phyloP scores from a whole-genome alignment of 1,284 basidiomycete species.

The Papiliotrema laurentii region DNA sequence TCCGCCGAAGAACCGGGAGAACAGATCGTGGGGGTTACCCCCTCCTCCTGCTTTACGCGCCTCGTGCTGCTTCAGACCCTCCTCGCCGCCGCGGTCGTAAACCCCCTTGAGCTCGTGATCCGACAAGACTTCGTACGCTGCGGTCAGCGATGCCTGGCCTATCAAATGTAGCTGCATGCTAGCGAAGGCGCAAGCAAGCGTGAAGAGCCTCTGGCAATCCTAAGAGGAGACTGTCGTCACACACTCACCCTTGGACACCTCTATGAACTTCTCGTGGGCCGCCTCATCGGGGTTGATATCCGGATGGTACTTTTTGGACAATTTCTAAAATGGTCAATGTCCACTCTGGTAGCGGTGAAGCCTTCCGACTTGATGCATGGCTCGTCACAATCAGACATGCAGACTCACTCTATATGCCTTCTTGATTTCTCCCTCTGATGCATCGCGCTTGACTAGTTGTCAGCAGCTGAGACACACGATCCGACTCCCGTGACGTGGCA shows the following conservation, averaged over 20 bases:
- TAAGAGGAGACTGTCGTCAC: neutral
- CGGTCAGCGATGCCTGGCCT: neutral
- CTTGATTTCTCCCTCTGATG: slow-evolving; percentile 80
- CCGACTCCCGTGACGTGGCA: slow-evolving; percentile 15
- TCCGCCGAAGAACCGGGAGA: slow-evolving; percentile 83
- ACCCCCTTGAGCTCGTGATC: slow-evolving; percentile 38
- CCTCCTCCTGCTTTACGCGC: slow-evolving; percentile 56
- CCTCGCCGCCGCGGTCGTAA: slow-evolving; percentile 89
- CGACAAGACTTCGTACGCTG: slow-evolving; percentile 6
- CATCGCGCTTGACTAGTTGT: slow-evolving; percentile 64
- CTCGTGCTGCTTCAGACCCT: slow-evolving; percentile 76
- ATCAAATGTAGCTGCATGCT: neutral
- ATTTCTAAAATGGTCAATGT: slow-evolving; percentile 52
- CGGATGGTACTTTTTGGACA: slow-evolving; percentile 85
- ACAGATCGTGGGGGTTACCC: slow-evolving; percentile 86
- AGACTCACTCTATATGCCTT: slow-evolving; percentile 70
- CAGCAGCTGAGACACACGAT: too few species aligned
- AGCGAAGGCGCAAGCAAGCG: neutral
- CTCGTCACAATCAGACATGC: neutral
- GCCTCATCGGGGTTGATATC: slow-evolving; percentile 85
- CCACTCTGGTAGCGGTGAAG: neutral
- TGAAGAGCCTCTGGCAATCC: neutral
- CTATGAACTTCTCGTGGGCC: slow-evolving; percentile 79
- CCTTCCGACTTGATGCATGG: neutral
- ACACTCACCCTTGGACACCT: slow-evolving; percentile 72